phyloP scores from a whole-genome alignment of 805 yeast genomes.

The Maudiozyma serrabonitensis region DNA sequence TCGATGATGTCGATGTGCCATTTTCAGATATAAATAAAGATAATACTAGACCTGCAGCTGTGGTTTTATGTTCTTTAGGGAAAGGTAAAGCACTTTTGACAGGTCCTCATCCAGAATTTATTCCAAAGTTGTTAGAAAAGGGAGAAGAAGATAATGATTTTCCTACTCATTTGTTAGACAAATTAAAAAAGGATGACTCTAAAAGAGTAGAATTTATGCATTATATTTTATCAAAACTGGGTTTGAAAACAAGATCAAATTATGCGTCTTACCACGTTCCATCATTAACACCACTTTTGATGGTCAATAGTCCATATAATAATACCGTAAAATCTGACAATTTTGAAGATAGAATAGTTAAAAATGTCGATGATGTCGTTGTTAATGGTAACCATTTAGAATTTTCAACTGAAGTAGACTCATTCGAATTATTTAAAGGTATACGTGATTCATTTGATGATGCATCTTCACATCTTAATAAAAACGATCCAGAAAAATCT shows the following conservation, averaged over 20 bases:
- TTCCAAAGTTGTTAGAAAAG: constrained; percentile 41
- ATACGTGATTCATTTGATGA: constrained; percentile 6
- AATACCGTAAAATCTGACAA: constrained; percentile 4
- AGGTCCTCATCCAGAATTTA: constrained; percentile 88
- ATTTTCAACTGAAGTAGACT: constrained; percentile 29
- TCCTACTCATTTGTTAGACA: constrained; percentile 30
- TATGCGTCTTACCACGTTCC: constrained; percentile 43
- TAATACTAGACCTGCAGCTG: constrained; percentile 48
- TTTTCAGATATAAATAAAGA: constrained; percentile 22
- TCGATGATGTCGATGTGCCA: constrained; percentile 44
- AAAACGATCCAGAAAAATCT: constrained; percentile 46
- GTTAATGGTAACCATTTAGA: constrained; percentile 36
- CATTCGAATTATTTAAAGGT: constrained; percentile 16
- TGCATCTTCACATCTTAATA: constrained; percentile 8
- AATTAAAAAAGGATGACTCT: constrained; percentile 36
- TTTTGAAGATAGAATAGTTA: constrained; percentile 9
- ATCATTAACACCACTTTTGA: constrained; percentile 53
- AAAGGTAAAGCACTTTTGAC: constrained; percentile 65
- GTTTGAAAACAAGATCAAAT: constrained; percentile 50
- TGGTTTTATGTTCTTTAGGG: constrained; percentile 52
- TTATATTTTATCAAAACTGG: constrained; percentile 48
- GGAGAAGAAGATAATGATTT: constrained; percentile 27
- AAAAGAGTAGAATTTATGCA: constrained; percentile 48
- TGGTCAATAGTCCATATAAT: constrained; percentile 27
- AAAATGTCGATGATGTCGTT: constrained; percentile 11